Percentiles rank a stretch among this genome's conserved stretches.
Conservation (phyloP, 2,329 filamentous ascomycete species). For the Immersiporthe knoxdaviesiana region DNA sequence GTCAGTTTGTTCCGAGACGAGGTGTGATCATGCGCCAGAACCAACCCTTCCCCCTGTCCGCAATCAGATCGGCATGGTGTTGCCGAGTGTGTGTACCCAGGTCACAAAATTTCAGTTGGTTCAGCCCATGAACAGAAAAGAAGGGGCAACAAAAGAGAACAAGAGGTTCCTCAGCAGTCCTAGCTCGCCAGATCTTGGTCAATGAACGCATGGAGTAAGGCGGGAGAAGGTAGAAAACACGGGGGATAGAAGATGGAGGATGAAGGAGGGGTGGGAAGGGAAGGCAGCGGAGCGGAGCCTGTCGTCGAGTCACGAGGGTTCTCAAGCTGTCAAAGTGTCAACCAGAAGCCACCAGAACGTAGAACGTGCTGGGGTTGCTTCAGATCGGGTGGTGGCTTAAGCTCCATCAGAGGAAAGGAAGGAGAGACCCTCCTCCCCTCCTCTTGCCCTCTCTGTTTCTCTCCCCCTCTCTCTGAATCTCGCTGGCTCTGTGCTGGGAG, state of each 20-base stretch:
- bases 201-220: no score
- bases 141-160: neutral
- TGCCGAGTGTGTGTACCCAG: neutral
- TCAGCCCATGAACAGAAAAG: neutral
- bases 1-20: neutral
- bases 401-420: neutral
- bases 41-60: neutral
- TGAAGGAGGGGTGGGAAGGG: neutral
- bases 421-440: no score
- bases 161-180: neutral
- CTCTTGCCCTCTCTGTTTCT: no score
- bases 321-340: neutral
- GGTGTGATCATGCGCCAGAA: neutral
- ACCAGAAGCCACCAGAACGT: neutral
- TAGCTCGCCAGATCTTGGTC: neutral
- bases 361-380: neutral
- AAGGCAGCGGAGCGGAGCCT: neutral
- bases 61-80: neutral
- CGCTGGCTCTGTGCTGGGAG: neutral
- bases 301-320: neutral
- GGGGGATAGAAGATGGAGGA: neutral
- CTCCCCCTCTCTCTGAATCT: no score
- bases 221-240: neutral
- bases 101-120: neutral
- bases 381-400: conserved; percentile 18